These are phyloP conservation scores for Ilyonectria destructans DNA, from an alignment of 2,329 filamentous ascomycete genomes.

Conservation along the genomic window DNA sequence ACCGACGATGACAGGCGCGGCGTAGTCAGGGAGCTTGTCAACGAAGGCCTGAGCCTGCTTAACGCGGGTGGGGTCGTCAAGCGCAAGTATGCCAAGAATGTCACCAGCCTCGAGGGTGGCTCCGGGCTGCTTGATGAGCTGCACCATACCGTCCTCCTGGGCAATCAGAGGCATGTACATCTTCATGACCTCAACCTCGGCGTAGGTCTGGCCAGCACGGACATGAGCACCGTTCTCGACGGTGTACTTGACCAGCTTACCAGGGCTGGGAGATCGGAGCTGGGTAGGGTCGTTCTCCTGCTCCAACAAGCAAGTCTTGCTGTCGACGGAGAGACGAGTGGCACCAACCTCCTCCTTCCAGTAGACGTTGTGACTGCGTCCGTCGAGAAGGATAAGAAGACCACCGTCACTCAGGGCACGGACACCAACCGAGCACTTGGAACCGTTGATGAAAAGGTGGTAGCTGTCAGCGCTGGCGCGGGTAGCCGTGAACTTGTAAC, in stretches of 20 bases:
- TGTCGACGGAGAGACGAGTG: slow-evolving; percentile 94
- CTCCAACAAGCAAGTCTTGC: slow-evolving; percentile 98
- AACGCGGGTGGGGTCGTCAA: slow-evolving; percentile 95
- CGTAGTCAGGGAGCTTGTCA: slow-evolving; percentile 89
- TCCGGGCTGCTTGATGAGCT: slow-evolving; percentile 99
- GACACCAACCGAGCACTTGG: slow-evolving; percentile 94
- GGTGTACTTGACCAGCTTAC: slow-evolving; percentile 98
- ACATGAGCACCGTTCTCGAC: slow-evolving; percentile 97
- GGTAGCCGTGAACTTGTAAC: slow-evolving; percentile 99
- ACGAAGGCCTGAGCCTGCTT: slow-evolving; percentile 97
- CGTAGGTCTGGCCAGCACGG: slow-evolving; percentile 91
- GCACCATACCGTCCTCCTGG: slow-evolving; percentile 95
- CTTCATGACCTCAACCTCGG: slow-evolving; percentile 99
- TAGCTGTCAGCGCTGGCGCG: slow-evolving; percentile 94
- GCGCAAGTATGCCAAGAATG: slow-evolving; percentile 95
- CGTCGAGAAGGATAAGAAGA: slow-evolving; percentile 89
- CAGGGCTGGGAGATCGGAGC: slow-evolving; percentile 92
- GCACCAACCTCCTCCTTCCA: slow-evolving; percentile 99
- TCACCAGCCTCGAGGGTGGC: slow-evolving; percentile 98
- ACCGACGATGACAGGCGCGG: slow-evolving; percentile 88
- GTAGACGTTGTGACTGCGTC: slow-evolving; percentile 98
- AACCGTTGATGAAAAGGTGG: slow-evolving; percentile 98
- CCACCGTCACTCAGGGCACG: slow-evolving; percentile 95
- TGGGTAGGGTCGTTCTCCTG: slow-evolving; percentile 99
- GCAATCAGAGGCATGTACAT: slow-evolving; percentile 99